Conservation (phyloP, 2,329 filamentous ascomycete genomes). For the Talaromyces sp. region DNA sequence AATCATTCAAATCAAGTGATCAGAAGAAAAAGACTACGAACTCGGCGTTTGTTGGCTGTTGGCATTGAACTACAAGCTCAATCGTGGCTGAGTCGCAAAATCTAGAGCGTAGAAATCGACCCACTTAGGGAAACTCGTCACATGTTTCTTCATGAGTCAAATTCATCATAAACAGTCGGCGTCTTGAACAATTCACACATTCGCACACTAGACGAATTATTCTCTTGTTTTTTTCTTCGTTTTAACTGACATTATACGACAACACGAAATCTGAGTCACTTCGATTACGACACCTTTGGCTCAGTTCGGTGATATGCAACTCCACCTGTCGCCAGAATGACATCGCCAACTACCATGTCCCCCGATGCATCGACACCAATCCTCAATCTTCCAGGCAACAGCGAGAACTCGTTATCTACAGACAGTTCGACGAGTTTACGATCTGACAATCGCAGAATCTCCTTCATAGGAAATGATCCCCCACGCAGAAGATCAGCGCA, state of each 20-base stretch:
- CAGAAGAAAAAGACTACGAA: not conserved
- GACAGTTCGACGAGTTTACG: slow-evolving; percentile 19
- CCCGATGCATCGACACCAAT: slow-evolving; percentile 12
- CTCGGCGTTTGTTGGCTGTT: not conserved
- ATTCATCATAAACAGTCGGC: not conserved
- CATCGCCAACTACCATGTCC: slow-evolving; percentile 4
- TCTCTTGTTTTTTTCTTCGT: not conserved
- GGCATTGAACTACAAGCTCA: not conserved
- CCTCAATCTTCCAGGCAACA: slow-evolving; percentile 14
- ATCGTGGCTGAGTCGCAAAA: slow-evolving; percentile 20
- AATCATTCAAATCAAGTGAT: not conserved
- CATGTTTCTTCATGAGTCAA: slow-evolving; percentile 16
- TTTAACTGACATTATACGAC: not conserved
- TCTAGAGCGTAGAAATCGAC: slow-evolving; percentile 6
- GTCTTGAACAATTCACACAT: not conserved
- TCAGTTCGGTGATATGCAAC: slow-evolving; percentile 7
- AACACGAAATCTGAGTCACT: not conserved
- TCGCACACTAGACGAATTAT: not conserved
- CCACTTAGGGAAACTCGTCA: slow-evolving; percentile 19
- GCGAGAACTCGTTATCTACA: slow-evolving; percentile 14
- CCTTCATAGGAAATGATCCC: slow-evolving; percentile 28
- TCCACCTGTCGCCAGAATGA: slow-evolving; percentile 8
- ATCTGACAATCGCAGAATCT: slow-evolving; percentile 22
- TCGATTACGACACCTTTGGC: not conserved
- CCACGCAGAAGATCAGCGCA: slow-evolving; percentile 39